Conservation (phyloP, 768 basidiomycete species). For the Chalciporus piperatus region DNA sequence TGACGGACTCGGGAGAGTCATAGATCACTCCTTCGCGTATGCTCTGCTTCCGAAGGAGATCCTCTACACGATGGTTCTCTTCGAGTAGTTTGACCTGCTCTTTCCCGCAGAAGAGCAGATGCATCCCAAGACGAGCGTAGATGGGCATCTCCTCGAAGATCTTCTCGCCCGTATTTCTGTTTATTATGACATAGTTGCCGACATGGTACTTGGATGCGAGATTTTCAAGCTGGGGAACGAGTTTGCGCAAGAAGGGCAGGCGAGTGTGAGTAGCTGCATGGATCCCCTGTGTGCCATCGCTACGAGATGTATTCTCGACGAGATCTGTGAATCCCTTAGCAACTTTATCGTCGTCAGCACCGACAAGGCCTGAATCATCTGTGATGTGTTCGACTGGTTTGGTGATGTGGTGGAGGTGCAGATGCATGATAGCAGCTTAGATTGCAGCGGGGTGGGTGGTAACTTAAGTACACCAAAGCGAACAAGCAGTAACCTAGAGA, state of each 20-base stretch:
- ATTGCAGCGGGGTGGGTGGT: too few relatives aligned
- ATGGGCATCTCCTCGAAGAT: constrained; percentile 77
- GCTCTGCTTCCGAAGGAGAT: constrained; percentile 53
- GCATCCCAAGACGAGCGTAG: constrained; percentile 72
- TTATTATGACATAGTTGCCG: constrained; percentile 54
- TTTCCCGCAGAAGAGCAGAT: constrained; percentile 64
- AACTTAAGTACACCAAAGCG: too few relatives aligned
- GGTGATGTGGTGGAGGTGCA: constrained; percentile 15
- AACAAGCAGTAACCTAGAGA: too few relatives aligned
- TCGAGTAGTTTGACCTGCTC: constrained; percentile 50
- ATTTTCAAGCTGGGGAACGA: constrained; percentile 56
- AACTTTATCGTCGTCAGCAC: constrained; percentile 18
- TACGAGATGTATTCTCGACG: constrained; percentile 17
- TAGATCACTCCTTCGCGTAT: constrained; percentile 55
- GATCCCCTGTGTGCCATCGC: constrained; percentile 25
- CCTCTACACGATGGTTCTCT: constrained; percentile 43
- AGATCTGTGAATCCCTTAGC: constrained; percentile 20
- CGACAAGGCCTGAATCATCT: constrained; percentile 12
- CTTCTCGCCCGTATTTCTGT: constrained; percentile 46
- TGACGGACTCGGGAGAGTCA: constrained; percentile 48
- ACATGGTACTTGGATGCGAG: constrained; percentile 52
- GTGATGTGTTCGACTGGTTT: constrained; percentile 31
- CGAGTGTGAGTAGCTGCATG: constrained; percentile 34
- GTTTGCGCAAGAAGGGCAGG: constrained; percentile 41
- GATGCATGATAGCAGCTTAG: constrained; percentile 10